Evolutionary conservation across 163 green algal genomes (phyloP), one percentile per base, ranked within the genome.

Genomic region (Prototheca cutis): DNA sequence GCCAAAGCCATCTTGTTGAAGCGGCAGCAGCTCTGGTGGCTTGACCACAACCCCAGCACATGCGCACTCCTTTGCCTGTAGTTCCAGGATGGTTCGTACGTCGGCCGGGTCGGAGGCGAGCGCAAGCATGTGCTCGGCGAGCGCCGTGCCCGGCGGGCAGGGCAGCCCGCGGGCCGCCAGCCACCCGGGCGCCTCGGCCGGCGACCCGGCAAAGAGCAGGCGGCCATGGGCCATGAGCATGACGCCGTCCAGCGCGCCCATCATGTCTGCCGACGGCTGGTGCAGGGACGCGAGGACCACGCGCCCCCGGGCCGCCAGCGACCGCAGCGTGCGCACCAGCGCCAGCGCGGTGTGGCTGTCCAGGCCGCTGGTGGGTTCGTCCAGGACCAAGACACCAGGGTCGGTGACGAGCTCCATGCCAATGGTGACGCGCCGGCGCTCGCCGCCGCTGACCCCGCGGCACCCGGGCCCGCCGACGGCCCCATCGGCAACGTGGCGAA

Each of bases 331-430:
- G 28, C 33, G 33, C 79, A 96, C 95, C 27, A 96, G 81, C 33
- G 85, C 81, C 24, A 78, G 72, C 5, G 88, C 87, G 7, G 87
- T 84, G 17, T 77, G 77, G 6, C 81, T 80, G 65, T 96, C 88
- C 52, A 96, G 78, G 4, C 87, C 82, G 6, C 53, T 72, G 34
- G 70, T 78, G 5, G 70, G 70, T 51, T 78, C 73, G 52, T 79
- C 77, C 59, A 86, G 62, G 49, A 85, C 48, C 4, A 85, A 24
- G 25, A 87, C 73, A n/a, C 58, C 56, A 6, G 83, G 83, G 32
- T 85, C 71, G 2, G 68, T 84, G 3, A 87, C 70, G 40, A 90
- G 68, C 68, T 90, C 83, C 73, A 89, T 84, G 18, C 68, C 80
- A 28, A 85, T 86, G 0, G 77, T 78, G 6, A 90, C 80, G 6